These are phyloP conservation scores for Leccinum incarnatum DNA, from an alignment of 768 basidiomycete genomes.

Conservation along the genomic window DNA sequence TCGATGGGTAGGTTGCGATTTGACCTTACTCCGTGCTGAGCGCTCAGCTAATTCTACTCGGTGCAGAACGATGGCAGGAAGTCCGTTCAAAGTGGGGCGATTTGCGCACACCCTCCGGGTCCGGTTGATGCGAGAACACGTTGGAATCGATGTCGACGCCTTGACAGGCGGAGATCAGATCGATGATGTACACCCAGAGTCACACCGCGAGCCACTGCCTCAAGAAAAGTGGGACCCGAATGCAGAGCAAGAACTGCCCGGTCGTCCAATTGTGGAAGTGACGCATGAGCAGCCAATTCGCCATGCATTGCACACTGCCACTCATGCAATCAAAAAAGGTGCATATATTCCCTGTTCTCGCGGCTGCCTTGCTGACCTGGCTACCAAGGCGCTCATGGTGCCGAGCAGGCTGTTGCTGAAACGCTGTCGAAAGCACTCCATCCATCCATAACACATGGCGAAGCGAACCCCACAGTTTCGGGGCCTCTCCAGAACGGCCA, in stretches of 20 bases:
- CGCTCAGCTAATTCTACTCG: constrained; percentile 1
- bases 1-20: constrained; percentile 67
- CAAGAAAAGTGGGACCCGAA: constrained; percentile 74
- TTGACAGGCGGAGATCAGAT: constrained; percentile 69
- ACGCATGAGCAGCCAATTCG: constrained; percentile 35
- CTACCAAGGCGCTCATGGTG: constrained; percentile 39
- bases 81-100: constrained; percentile 92
- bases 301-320: constrained; percentile 35
- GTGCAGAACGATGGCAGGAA: constrained; percentile 85
- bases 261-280: constrained; percentile 42
- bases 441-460: constrained; percentile 22
- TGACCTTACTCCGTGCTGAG: background rate
- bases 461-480: background rate
- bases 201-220: constrained; percentile 41
- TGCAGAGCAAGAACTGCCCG: constrained; percentile 55
- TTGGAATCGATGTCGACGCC: constrained; percentile 92
- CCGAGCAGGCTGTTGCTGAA: constrained; percentile 38
- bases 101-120: constrained; percentile 94
- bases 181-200: constrained; percentile 42
- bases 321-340: constrained; percentile 53
- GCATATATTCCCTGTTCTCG: constrained; percentile 4
- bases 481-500: constrained; percentile 46
- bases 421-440: constrained; percentile 37
- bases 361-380: constrained; percentile 3
- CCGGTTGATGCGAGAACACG: constrained; percentile 93